Percentiles rank a stretch among this genome's conserved stretches.
phyloP scores from a whole-genome alignment of 148 eudicot genomes.

The Fagopyrum homotropicum region DNA sequence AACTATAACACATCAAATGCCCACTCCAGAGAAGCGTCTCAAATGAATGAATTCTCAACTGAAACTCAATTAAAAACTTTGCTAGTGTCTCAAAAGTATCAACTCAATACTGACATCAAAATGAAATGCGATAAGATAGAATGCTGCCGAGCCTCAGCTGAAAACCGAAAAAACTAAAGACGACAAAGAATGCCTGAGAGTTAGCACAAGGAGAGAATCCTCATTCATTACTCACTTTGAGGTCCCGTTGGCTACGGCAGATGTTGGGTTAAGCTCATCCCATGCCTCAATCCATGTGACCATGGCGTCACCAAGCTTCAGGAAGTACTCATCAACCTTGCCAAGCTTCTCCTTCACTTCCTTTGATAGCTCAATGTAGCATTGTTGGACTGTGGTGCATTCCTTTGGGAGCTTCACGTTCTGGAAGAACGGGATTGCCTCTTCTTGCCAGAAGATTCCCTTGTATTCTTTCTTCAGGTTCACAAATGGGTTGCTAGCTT shows the following conservation, averaged over 20 bases:
- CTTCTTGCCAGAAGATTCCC: conserved; percentile 95
- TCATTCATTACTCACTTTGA: conserved; percentile 18
- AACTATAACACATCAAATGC: background rate
- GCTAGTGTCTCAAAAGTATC: background rate
- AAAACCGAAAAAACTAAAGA: background rate
- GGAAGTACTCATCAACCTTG: conserved; percentile 69
- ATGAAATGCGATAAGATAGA: conserved; percentile 4
- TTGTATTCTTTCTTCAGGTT: conserved; percentile 87
- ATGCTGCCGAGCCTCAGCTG: conserved; percentile 12
- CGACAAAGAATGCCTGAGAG: background rate
- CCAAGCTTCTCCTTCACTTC: conserved; percentile 81
- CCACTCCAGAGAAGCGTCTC: conserved; percentile 3
- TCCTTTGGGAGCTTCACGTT: conserved; percentile 57
- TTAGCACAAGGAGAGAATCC: too few relatives aligned
- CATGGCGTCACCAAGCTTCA: conserved; percentile 86
- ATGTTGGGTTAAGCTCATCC: conserved; percentile 71
- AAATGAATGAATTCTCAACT: background rate
- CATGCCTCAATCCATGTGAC: conserved; percentile 86
- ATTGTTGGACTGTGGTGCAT: conserved; percentile 63
- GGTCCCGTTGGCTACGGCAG: conserved; percentile 31
- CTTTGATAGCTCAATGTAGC: conserved; percentile 71
- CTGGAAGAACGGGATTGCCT: conserved; percentile 86
- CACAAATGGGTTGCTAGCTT: conserved; percentile 86
- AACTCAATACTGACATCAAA: background rate
- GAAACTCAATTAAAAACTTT: background rate